Evolutionary conservation across 495 filamentous ascomycete species (phyloP).

Genomic region (Penicillium pancosmium): DNA sequence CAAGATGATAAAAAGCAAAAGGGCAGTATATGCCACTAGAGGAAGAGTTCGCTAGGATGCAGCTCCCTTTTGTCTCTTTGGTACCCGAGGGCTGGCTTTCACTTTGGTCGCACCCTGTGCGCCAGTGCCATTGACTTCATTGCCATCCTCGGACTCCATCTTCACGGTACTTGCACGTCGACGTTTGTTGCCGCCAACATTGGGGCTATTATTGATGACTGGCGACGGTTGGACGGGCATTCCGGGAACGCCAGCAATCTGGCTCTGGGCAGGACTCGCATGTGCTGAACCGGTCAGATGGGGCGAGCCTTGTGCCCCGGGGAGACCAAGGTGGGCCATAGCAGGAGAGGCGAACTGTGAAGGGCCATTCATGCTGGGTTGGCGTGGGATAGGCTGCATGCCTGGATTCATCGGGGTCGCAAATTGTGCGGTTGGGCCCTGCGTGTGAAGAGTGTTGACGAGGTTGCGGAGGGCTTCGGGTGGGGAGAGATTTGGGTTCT

Average conservation of each 20-base stretch:
- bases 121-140: slow-evolving; percentile 52
- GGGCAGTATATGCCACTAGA: background rate
- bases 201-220: slow-evolving; percentile 83
- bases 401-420: slow-evolving; percentile 42
- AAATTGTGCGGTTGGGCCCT: slow-evolving; percentile 36
- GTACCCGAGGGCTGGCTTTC: slow-evolving; percentile 58
- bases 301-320: slow-evolving; percentile 46
- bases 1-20: slow-evolving; percentile 11
- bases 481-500: slow-evolving; percentile 59
- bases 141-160: slow-evolving; percentile 65
- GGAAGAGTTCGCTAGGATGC: slow-evolving; percentile 18
- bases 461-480: slow-evolving; percentile 65
- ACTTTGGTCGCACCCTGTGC: slow-evolving; percentile 48
- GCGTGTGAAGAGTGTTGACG: slow-evolving; percentile 45
- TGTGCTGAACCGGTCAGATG: slow-evolving; percentile 50
- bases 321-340: slow-evolving; percentile 51
- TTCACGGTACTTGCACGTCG: slow-evolving; percentile 78
- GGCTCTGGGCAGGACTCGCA: slow-evolving; percentile 48
- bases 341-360: slow-evolving; percentile 57
- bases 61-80: slow-evolving; percentile 59
- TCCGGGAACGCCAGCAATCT: slow-evolving; percentile 47
- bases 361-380: slow-evolving; percentile 40
- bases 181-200: slow-evolving; percentile 70
- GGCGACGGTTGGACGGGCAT: slow-evolving; percentile 75
- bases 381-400: slow-evolving; percentile 39